Evolutionary conservation across 768 basidiomycete species (phyloP).

Genomic region (Tulasnella sp.): DNA sequence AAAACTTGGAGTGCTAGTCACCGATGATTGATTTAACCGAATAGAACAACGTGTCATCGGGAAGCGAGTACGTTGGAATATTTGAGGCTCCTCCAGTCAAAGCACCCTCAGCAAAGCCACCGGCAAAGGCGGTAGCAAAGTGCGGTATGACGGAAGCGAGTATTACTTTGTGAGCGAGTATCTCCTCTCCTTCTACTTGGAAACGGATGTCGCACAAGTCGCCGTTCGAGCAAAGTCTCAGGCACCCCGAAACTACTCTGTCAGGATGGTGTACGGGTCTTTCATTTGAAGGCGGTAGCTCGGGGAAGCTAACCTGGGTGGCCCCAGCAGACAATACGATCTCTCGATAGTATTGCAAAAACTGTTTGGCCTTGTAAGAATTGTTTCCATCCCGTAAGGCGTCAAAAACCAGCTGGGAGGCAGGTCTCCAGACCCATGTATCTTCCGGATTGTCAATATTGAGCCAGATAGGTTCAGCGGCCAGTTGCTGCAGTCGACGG

Average conservation of each 20-base stretch:
- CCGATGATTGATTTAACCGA: neutral
- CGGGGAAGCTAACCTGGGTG: neutral
- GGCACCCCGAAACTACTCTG: neutral
- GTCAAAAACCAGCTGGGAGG: neutral
- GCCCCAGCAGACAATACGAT: neutral
- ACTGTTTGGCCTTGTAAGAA: neutral
- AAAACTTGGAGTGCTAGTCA: neutral
- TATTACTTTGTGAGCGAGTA: neutral
- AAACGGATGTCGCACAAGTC: neutral
- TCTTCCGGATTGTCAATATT: neutral
- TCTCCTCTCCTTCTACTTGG: neutral
- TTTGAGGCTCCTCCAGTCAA: neutral
- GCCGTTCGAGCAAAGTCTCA: neutral
- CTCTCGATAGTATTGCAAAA: neutral
- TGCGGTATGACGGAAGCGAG: neutral
- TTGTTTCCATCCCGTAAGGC: neutral
- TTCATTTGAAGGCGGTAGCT: neutral
- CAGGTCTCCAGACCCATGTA: neutral
- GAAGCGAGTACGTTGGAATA: neutral
- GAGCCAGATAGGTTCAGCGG: neutral
- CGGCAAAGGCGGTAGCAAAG: constrained; percentile 2
- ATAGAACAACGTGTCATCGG: neutral
- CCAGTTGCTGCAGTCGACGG: neutral
- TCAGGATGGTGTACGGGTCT: neutral
- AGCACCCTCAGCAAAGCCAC: neutral